Evolutionary conservation across 345 rosid species (phyloP).

Genomic region (Eucalyptus curtisii): DNA sequence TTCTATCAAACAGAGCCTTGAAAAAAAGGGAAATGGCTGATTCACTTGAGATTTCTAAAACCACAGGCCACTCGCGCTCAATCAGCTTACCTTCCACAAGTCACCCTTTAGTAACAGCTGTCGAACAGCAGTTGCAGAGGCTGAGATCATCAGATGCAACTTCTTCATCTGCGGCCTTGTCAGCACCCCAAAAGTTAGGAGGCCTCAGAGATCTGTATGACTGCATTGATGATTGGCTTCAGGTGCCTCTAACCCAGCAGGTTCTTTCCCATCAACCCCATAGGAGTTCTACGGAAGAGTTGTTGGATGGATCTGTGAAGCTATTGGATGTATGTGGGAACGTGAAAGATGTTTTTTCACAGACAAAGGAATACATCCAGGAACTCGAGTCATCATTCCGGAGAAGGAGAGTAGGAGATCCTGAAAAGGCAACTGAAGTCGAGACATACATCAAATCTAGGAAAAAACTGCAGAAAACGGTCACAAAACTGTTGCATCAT

Average conservation of each 20-base stretch:
- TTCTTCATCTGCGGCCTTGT: neutral
- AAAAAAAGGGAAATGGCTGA: neutral
- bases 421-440: neutral
- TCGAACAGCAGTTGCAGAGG: constrained; percentile 5
- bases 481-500: neutral
- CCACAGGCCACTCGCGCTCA: constrained; percentile 7
- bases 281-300: neutral
- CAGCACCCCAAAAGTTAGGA: neutral
- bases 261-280: neutral
- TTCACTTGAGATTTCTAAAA: neutral
- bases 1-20: neutral
- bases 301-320: constrained; percentile 6
- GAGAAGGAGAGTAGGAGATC: neutral
- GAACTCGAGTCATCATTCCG: neutral
- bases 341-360: neutral
- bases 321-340: neutral
- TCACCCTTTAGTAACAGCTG: constrained; percentile 1
- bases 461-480: neutral
- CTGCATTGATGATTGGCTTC: constrained; percentile 4
- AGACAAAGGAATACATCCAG: neutral
- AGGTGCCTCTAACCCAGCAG: neutral
- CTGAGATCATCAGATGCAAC: neutral
- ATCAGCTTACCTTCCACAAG: constrained; percentile 16
- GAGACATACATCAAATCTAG: neutral
- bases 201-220: constrained; percentile 1